A percentile compares a stretch with the other conserved stretches of the same genome.
Conservation (phyloP, 768 basidiomycete genomes). For the Lenzites betulinus region DNA sequence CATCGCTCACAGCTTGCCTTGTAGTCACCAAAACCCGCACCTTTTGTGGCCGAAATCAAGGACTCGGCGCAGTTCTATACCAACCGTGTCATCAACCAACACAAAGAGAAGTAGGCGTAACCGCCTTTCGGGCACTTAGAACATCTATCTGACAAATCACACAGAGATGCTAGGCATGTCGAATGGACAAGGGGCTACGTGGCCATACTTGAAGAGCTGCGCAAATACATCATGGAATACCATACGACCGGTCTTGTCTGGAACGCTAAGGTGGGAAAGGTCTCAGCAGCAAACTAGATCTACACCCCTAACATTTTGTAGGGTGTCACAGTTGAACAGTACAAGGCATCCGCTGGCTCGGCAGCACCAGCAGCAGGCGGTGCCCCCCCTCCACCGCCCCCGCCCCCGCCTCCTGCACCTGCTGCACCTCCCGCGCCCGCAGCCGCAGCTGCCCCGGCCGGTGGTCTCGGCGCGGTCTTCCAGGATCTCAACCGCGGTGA, state of each 20-base stretch:
- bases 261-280: constrained; percentile 70
- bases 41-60: constrained; percentile 79
- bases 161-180: constrained; percentile 82
- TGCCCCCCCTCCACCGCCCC: constrained; percentile 51
- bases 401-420: constrained; percentile 18
- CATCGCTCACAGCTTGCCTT: not conserved
- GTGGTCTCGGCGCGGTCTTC: constrained; percentile 80
- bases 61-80: constrained; percentile 87
- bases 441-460: constrained; percentile 36
- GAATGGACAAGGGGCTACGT: constrained; percentile 85
- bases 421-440: constrained; percentile 36
- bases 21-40: constrained; percentile 76
- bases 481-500: constrained; percentile 89
- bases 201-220: constrained; percentile 72
- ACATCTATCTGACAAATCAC: not conserved
- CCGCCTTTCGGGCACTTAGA: not conserved
- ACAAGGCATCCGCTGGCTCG: constrained; percentile 40
- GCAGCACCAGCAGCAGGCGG: constrained; percentile 39
- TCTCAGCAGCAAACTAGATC: not conserved
- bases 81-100: constrained; percentile 88
- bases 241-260: constrained; percentile 87
- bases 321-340: constrained; percentile 62
- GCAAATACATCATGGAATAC: constrained; percentile 80
- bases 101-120: constrained; percentile 77
- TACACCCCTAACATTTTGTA: constrained; percentile 25